phyloP scores from a whole-genome alignment of 768 basidiomycete species.

The Exsudoporus frostii region DNA sequence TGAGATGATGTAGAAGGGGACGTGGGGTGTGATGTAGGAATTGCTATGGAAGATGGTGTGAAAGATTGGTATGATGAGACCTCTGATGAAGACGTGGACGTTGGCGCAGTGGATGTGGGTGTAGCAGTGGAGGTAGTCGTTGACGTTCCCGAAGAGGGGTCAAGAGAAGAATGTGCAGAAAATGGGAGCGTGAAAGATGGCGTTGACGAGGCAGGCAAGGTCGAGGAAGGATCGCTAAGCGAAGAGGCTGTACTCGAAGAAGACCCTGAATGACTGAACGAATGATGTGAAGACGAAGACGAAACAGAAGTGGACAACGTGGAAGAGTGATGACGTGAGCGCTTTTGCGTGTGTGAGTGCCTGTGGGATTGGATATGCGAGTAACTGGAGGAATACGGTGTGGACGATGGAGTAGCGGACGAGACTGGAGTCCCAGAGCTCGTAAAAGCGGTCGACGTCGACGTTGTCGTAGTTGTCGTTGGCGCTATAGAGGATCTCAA shows the following conservation, averaged over 20 bases:
- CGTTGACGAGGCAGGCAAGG: background rate
- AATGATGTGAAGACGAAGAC: background rate
- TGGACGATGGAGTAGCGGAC: background rate
- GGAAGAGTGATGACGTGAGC: background rate
- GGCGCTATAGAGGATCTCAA: background rate
- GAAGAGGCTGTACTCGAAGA: background rate
- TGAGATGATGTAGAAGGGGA: background rate
- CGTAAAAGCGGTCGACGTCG: background rate
- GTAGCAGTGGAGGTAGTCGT: background rate
- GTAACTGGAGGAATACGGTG: background rate
- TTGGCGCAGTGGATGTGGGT: background rate
- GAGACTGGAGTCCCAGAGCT: background rate
- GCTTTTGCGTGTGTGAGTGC: background rate
- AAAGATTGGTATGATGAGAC: background rate
- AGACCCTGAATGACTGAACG: background rate
- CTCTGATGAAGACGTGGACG: background rate
- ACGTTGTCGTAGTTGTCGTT: conserved; percentile 6
- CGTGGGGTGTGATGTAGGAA: no score
- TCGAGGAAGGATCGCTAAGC: background rate
- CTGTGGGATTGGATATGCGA: background rate
- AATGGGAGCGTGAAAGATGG: background rate
- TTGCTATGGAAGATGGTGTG: background rate
- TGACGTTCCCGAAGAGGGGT: background rate
- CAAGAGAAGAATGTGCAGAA: background rate
- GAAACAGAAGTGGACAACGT: background rate